Base-by-base conservation (phyloP, 176 grass and related monocot species). In the Bromus sterilis region DNA sequence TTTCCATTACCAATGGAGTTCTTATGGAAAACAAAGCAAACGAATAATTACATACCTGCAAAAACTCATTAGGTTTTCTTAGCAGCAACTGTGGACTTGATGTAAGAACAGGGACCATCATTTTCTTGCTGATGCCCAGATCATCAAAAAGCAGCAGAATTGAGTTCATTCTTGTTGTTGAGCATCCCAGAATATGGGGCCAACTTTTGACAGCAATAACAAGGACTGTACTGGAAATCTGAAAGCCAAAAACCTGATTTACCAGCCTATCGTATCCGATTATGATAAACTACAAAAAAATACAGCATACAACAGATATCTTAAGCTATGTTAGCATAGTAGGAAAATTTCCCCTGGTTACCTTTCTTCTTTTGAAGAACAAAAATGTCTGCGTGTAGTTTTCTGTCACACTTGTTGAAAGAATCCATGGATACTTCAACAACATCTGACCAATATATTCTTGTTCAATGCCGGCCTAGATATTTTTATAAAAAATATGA, bases 361-460 rank as follows among this genome's bases (percentile, higher is more conserved):
- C 95, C 90, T 89, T 89, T 75, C 83, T 84, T 89, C 71, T 80
- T 11, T 86, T 82, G 55, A 98, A 98, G 39, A 89, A 91, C 37
- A 82, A 60, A 61, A 91, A 13, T 20, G 94, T 78, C 65, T 87
- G 74, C 11, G 23, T 58, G 70, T 93, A 98, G 83, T 98, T 98
- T 41, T 86, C 78, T 83, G 87, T 87, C 56, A 94, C 89, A 86
- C 86, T 83, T 78, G 84, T 78, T 69, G 92, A 98, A 84, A 98
- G 90, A 78, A 98, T 89, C 95, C 92, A 98, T 63, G 95, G 88
- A 87, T 98, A 98, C 59, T 94, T 98, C 67, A 89, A 14, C 39
- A 98, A 66, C 83, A 98, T 91, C 62, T 8, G 86, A 23, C 56
- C 74, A 79, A 98, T 84, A 77, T 88, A 69, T 35, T 86, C 84